Base-by-base conservation (phyloP, 2,329 filamentous ascomycete species). In the Apiospora malaysiana region DNA sequence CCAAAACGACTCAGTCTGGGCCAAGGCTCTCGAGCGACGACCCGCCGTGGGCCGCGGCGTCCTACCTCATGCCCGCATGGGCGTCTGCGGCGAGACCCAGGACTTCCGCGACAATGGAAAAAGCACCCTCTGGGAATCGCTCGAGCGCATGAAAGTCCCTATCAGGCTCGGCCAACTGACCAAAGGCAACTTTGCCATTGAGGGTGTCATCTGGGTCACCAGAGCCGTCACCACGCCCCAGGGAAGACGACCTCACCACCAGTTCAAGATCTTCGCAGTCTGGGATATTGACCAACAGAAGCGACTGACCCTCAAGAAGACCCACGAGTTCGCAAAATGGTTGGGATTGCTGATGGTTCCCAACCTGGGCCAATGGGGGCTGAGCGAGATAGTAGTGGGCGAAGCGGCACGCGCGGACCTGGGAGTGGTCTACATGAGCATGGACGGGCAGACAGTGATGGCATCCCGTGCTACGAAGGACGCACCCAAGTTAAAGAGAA, bases 381-480 rank as follows among this genome's bases (percentile, higher is more conserved):
- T 67, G 7, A 67, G 40, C 40, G 40, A 67, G 40, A 67, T 67
- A 27, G 6, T 46, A 16, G 0, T 25, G 40, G 65, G 65, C 65
- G 65, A 43, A 32, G 40, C 23, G 23, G 65, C 40, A 23, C 40
- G n/a, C 23, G 40, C 40, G n/a, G 65, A 18, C 5, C 23, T 21
- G 40, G 65, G 65, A 43, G 65, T 67, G 14, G 40, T 67, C 40
- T 67, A 67, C 40, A 67, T 32, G 40, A 67, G 65, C 65, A n/a
- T 32, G 65, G 65, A 67, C 43, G 65, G 65, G 12, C 40, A 67
- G 65, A 67, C 43, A 9, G 65, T 46, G 14, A 67, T 67, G 40
- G n/a, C 10, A 25, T 67, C 65, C n/a, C 65, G 32, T 12, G 18
- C 56, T 37, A 40, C 27, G 8, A 40, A 63, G 56, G n/a, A 63